Conservation (phyloP, 2,329 filamentous ascomycete species). For the Chalara sp. region DNA sequence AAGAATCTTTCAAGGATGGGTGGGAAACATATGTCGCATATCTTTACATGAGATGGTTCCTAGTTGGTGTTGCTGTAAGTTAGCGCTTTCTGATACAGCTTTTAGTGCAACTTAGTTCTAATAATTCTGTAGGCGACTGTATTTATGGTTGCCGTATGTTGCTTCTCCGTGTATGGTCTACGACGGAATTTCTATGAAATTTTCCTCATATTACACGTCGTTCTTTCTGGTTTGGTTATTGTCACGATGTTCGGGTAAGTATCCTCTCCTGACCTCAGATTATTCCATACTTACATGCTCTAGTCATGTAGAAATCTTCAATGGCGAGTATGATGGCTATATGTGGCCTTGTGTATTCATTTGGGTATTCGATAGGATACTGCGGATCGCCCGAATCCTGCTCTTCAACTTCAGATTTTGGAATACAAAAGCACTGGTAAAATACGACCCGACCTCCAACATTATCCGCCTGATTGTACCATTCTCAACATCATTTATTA, state of each 20-base stretch:
- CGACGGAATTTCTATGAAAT: conserved; percentile 37
- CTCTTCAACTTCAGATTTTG: conserved; percentile 31
- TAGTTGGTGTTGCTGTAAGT: neutral
- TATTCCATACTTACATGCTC: neutral
- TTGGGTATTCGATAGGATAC: conserved; percentile 40
- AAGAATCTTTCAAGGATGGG: neutral
- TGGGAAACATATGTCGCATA: conserved; percentile 6
- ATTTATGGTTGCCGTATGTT: conserved; percentile 34
- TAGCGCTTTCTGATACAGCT: neutral
- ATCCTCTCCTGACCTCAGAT: neutral
- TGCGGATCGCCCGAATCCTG: conserved; percentile 34
- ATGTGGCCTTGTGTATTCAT: conserved; percentile 30
- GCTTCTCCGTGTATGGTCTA: conserved; percentile 35
- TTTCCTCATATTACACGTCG: conserved; percentile 44
- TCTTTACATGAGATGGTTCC: conserved; percentile 15
- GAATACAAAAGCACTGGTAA: conserved; percentile 19
- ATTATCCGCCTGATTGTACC: conserved; percentile 32
- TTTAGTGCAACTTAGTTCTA: neutral
- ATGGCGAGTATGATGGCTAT: conserved; percentile 42
- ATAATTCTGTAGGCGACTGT: conserved; percentile 22
- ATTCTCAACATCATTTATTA: conserved; percentile 28
- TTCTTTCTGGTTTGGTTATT: conserved; percentile 42
- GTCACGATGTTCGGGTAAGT: conserved; percentile 17
- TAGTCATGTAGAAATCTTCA: conserved; percentile 25
- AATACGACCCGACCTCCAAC: conserved; percentile 25